A percentile compares a stretch with the other conserved stretches of the same genome.
Conservation (phyloP, 768 basidiomycete genomes). For the Agaricus blazei region DNA sequence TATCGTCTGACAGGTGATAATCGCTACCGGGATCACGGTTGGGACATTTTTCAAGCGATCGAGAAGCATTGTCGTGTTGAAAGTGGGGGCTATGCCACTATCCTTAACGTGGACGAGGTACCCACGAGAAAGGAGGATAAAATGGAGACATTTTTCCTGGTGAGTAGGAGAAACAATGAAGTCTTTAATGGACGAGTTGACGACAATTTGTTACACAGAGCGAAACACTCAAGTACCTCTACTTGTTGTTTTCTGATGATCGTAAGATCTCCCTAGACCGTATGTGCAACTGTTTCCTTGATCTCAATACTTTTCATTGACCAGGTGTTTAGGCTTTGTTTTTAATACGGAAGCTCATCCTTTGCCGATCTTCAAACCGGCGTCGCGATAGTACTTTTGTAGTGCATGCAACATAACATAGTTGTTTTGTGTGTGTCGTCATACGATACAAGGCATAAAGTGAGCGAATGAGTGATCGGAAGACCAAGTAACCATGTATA, state of each 20-base stretch:
- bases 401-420: conserved; percentile 4
- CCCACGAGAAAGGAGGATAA: conserved; percentile 71
- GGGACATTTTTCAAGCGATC: conserved; percentile 88
- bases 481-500: background rate
- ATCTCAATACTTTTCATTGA: background rate
- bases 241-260: conserved; percentile 76
- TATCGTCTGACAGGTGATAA: conserved; percentile 85
- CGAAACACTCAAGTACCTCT: conserved; percentile 90
- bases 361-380: conserved; percentile 54
- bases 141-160: conserved; percentile 96
- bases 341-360: conserved; percentile 82
- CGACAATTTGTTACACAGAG: conserved; percentile 45
- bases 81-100: conserved; percentile 80
- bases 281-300: conserved; percentile 31
- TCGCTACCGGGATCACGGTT: conserved; percentile 77
- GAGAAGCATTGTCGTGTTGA: conserved; percentile 72
- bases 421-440: conserved; percentile 1
- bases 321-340: conserved; percentile 56
- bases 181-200: background rate
- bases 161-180: conserved; percentile 29
- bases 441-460: conserved; percentile 7
- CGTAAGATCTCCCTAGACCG: conserved; percentile 67
- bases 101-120: conserved; percentile 79
- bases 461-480: background rate
- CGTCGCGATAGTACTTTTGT: background rate